Conservation (phyloP, 2,329 filamentous ascomycete species). For the Elsinoe arachidis region DNA sequence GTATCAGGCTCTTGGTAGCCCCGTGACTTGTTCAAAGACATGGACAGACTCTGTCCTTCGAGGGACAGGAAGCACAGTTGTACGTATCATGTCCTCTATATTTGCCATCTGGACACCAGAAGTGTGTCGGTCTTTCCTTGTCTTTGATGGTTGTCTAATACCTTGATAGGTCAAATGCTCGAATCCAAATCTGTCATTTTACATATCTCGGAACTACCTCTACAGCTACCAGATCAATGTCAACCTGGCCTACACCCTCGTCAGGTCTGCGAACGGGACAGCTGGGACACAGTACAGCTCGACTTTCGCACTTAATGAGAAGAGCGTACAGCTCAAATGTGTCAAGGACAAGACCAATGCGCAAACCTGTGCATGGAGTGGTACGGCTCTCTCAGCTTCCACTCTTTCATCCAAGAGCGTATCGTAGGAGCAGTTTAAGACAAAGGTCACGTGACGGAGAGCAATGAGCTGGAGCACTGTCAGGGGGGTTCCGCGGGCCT, state of each 20-base stretch:
- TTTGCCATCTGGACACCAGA: background rate
- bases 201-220: background rate
- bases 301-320: background rate
- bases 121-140: background rate
- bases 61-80: background rate
- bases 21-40: background rate
- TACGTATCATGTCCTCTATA: background rate
- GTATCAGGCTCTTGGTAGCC: background rate
- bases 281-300: background rate
- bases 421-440: background rate
- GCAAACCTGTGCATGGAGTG: background rate
- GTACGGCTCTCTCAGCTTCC: background rate
- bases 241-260: background rate
- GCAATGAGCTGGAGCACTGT: no score
- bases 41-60: background rate
- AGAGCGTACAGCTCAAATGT: constrained; percentile 5
- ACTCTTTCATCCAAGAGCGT: background rate
- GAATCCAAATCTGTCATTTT: background rate
- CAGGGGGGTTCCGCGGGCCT: background rate
- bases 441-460: no score
- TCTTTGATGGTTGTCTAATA: background rate
- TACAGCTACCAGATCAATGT: background rate
- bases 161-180: background rate
- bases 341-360: constrained; percentile 3
- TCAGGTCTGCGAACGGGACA: background rate